These are phyloP conservation scores for Termitomyces bulborhizus DNA, from an alignment of 768 basidiomycete genomes.

Conservation along the genomic window DNA sequence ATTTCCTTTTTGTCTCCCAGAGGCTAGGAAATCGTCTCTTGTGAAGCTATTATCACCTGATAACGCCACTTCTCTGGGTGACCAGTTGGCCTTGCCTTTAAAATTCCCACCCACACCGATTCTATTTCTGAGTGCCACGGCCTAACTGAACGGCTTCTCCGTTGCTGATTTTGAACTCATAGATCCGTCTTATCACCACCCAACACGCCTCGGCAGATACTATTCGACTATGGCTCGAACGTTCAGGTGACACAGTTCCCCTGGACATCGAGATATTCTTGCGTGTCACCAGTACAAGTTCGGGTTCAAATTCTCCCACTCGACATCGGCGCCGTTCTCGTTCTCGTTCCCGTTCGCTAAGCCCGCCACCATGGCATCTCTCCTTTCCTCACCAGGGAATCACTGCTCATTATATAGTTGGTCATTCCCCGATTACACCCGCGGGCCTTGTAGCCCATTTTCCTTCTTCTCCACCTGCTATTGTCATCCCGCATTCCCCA, in stretches of 20 bases:
- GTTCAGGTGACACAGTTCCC: conserved; percentile 63
- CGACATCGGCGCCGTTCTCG: conserved; percentile 23
- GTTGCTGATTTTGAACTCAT: conserved; percentile 10
- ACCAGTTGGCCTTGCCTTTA: too few species aligned
- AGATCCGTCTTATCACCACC: conserved; percentile 73
- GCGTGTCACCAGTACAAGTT: conserved; percentile 35
- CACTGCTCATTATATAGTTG: conserved; percentile 30
- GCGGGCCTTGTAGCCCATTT: conserved; percentile 14
- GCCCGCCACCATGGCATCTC: conserved; percentile 28
- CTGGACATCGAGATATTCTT: conserved; percentile 80
- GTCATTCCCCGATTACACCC: conserved; percentile 23
- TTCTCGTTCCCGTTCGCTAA: conserved; percentile 21
- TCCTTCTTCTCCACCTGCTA: conserved; percentile 33
- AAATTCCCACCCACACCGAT: not conserved
- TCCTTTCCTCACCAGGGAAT: conserved; percentile 23
- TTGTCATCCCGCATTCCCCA: conserved; percentile 42
- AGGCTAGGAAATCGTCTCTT: not conserved
- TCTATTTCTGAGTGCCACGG: not conserved
- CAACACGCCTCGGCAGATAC: conserved; percentile 70
- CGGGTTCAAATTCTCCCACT: conserved; percentile 16
- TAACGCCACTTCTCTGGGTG: not conserved
- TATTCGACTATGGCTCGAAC: conserved; percentile 77
- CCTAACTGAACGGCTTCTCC: not conserved
- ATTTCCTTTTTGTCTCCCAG: not conserved
- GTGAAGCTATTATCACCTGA: not conserved